Evolutionary conservation across 2,329 filamentous ascomycete genomes (phyloP), one percentile per base, ranked within the genome.

Genomic region (Fusarium staphyleae): DNA sequence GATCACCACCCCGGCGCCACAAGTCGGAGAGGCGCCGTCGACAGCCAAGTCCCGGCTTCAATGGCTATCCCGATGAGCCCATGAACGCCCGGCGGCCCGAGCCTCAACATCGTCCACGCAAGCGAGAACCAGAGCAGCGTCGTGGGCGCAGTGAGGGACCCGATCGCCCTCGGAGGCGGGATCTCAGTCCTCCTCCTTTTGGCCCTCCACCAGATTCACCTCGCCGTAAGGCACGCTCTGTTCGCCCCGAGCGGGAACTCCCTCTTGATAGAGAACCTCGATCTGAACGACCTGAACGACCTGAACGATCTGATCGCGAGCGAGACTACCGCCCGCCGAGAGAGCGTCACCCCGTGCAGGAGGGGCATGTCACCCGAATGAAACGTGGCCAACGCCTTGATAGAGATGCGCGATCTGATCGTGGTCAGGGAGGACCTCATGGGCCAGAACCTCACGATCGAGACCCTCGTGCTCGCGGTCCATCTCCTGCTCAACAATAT

Each of bases 141-240:
- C 65, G 64, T 5, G 65, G 65, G n/a, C 62, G 63, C 5, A 67
- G 65, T 32, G 48, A 42, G 2, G 65, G 58, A 7, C 58, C 65
- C 14, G 43, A 56, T 14, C 56, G 54, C 12, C n/a, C n/a, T n/a
- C 37, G 48, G 19, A 29, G n/a, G 7, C 55, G 62, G 29, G 58
- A 55, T 1, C 53, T 56, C 3, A 62, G 59, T 7, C 57, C 57
- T 16, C 57, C 55, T 5, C 60, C 57, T 2, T 52, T 63, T 18
- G 54, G 60, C 10, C 51, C 61, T 13, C 48, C 58, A 10, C 55
- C 55, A 14, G 62, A 67, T 13, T 53, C 57, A n/a, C 48, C 60
- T 22, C 62, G 57, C 18, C 60, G 60, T 3, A 44, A 60, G 11
- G 48, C 55, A 30, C 54, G 62, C 9, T 66, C 65, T 19, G 53